Conservation (phyloP, 768 basidiomycete species). For the Xerocomellus intermedius region DNA sequence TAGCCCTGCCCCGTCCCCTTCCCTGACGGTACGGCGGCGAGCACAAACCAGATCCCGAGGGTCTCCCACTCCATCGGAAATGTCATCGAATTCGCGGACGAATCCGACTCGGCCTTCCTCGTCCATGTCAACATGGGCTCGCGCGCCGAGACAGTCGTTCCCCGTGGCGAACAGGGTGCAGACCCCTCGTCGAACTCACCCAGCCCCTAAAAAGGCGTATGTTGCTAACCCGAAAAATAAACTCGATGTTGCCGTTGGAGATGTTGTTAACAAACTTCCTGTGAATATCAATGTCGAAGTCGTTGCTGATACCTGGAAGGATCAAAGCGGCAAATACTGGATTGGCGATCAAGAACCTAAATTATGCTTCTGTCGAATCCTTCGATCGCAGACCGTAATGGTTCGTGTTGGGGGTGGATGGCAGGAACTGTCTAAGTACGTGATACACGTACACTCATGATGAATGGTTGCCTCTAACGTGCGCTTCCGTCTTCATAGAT, state of each 20-base stretch:
- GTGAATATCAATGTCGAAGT: constrained; percentile 82
- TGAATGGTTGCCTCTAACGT: neutral
- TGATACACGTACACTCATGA: constrained; percentile 10
- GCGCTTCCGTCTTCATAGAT: constrained; percentile 45
- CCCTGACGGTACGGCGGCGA: constrained; percentile 37
- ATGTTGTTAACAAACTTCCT: constrained; percentile 85
- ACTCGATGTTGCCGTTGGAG: constrained; percentile 89
- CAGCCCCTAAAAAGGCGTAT: constrained; percentile 61
- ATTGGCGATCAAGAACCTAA: constrained; percentile 90
- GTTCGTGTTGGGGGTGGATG: constrained; percentile 95
- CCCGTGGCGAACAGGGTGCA: constrained; percentile 41
- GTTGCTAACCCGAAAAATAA: constrained; percentile 88
- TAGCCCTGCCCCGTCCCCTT: constrained; percentile 32
- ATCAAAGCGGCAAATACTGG: constrained; percentile 95
- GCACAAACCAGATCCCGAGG: constrained; percentile 44
- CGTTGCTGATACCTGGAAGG: constrained; percentile 83
- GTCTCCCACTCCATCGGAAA: constrained; percentile 67
- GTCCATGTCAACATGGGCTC: constrained; percentile 63
- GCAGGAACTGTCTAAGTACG: constrained; percentile 87
- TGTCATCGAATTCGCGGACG: constrained; percentile 50
- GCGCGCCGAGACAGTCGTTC: constrained; percentile 64
- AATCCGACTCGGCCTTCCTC: constrained; percentile 40
- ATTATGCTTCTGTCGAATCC: constrained; percentile 87
- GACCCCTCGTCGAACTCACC: constrained; percentile 45
- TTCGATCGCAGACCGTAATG: constrained; percentile 93